Percentiles rank a stretch among this genome's conserved stretches.
phyloP scores from a whole-genome alignment of 2,329 filamentous ascomycete genomes.

The Seiridium unicorne region DNA sequence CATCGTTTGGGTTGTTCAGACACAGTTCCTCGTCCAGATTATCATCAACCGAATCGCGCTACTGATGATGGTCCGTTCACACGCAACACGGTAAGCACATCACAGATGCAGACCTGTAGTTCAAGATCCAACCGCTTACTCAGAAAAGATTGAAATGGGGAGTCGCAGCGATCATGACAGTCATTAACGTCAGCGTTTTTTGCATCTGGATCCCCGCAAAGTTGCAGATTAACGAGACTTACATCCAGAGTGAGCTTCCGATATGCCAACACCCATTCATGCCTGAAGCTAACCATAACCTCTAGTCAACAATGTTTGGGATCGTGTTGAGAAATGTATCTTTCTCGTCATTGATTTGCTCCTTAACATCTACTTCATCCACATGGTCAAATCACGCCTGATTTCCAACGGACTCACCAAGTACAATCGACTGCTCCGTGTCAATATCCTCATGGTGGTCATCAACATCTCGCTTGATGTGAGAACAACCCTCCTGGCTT shows the following conservation, averaged over 20 bases:
- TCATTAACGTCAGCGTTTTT: conserved; percentile 42
- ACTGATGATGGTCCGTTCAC: conserved; percentile 31
- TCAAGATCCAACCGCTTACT: conserved; percentile 12
- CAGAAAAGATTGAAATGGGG: conserved; percentile 35
- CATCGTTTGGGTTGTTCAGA: conserved; percentile 19
- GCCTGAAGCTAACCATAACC: neutral
- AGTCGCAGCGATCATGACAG: conserved; percentile 34
- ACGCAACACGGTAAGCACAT: neutral
- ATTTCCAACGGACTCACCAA: conserved; percentile 40
- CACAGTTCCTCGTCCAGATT: conserved; percentile 44
- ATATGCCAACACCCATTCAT: neutral
- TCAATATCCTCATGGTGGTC: conserved; percentile 38
- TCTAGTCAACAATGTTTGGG: conserved; percentile 39
- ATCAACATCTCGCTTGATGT: conserved; percentile 37
- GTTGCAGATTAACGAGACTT: conserved; percentile 30
- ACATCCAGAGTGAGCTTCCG: conserved; percentile 18
- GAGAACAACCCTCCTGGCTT: neutral
- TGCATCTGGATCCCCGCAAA: conserved; percentile 44
- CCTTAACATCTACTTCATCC: conserved; percentile 41
- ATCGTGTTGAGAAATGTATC: conserved; percentile 41
- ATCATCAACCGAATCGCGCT: conserved; percentile 43
- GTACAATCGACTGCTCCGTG: conserved; percentile 37
- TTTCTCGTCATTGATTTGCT: conserved; percentile 38
- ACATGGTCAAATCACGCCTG: conserved; percentile 33
- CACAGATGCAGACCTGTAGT: neutral